A percentile compares a stretch with the other conserved stretches of the same genome.
These are phyloP conservation scores for Skeletonema costatum DNA, from an alignment of 108 stramenopile species.

Conservation along the genomic window DNA sequence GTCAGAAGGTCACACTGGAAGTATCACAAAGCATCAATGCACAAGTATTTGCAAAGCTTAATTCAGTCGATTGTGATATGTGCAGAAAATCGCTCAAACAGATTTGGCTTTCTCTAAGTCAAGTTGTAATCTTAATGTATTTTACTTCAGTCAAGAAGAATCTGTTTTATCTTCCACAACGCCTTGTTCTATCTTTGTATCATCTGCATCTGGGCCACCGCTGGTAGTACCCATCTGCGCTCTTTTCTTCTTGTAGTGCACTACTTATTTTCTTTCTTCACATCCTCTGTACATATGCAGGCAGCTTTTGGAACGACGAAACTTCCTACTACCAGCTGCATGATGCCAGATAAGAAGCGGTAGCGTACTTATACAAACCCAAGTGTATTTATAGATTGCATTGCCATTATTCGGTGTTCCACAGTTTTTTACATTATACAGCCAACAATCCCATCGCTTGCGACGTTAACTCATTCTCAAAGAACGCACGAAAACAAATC, in stretches of 20 bases:
- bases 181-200: neutral
- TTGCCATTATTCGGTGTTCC: conserved; percentile 39
- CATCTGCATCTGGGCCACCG: neutral
- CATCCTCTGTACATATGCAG: conserved; percentile 49
- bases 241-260: conserved; percentile 1
- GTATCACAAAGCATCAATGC: too few species aligned
- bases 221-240: neutral
- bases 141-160: neutral
- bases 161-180: neutral
- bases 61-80: too few species aligned
- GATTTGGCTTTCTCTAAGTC: too few species aligned
- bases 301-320: conserved; percentile 53
- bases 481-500: conserved; percentile 39
- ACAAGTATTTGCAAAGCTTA: too few species aligned
- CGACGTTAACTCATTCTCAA: conserved; percentile 45
- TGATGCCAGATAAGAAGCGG: conserved; percentile 78
- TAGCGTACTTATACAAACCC: conserved; percentile 63
- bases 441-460: conserved; percentile 71
- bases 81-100: too few species aligned
- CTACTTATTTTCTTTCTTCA: conserved; percentile 31
- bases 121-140: too few species aligned
- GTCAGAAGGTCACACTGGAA: too few species aligned
- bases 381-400: conserved; percentile 61
- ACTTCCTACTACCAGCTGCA: conserved; percentile 66
- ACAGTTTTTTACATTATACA: conserved; percentile 75